Evolutionary conservation across 1,139 yeast species (phyloP).

Genomic region (Suhomyces bokatorum): DNA sequence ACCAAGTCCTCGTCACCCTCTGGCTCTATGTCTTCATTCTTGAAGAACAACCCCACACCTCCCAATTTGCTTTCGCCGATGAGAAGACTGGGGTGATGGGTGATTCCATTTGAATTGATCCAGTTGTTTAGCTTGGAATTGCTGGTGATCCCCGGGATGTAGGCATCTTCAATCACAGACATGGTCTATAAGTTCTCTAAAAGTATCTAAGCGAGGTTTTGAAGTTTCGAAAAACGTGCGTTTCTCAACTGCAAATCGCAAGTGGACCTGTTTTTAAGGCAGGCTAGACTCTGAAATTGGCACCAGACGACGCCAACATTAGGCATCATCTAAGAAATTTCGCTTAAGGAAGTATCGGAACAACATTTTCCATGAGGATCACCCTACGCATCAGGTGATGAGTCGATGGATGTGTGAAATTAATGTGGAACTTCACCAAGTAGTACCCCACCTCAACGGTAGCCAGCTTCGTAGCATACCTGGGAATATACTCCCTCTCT

Average conservation of each 20-base stretch:
- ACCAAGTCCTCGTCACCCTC: constrained; percentile 12
- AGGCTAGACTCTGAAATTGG: neutral
- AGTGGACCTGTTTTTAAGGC: neutral
- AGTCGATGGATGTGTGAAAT: too few relatives aligned
- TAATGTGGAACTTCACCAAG: too few relatives aligned
- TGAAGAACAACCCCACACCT: constrained; percentile 37
- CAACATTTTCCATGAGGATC: neutral
- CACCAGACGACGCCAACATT: neutral
- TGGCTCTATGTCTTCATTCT: constrained; percentile 2
- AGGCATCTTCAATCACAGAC: constrained; percentile 5
- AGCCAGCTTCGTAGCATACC: too few relatives aligned
- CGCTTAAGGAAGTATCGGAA: neutral
- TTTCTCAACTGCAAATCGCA: neutral
- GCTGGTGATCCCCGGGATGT: constrained; percentile 18
- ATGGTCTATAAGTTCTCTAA: neutral
- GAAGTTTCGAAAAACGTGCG: constrained; percentile 3
- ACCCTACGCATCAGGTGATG: constrained; percentile 1
- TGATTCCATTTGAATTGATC: constrained; percentile 16
- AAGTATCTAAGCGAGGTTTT: constrained; percentile 1
- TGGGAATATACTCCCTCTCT: too few relatives aligned
- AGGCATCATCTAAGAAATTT: neutral
- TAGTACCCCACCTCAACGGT: too few relatives aligned
- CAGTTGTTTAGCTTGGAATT: constrained; percentile 13
- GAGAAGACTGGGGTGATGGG: constrained; percentile 18
- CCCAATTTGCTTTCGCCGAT: constrained; percentile 31